A percentile compares a stretch with the other conserved stretches of the same genome.
These are phyloP conservation scores for Nepenthes mirabilis DNA, from an alignment of 148 eudicot genomes.

Conservation along the genomic window DNA sequence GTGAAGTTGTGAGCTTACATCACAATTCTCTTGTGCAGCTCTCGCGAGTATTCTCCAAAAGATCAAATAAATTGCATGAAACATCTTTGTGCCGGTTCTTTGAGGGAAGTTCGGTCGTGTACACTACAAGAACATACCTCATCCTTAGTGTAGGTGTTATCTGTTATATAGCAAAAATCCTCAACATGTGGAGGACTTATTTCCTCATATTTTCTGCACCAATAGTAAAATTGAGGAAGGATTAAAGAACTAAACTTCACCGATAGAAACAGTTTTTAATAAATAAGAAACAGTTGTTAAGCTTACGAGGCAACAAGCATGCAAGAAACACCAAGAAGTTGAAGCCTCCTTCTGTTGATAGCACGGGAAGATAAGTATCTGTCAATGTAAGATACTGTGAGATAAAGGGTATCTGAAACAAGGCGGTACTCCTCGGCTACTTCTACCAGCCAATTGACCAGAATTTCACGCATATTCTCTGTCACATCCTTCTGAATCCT, in stretches of 20 bases:
- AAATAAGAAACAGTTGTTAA: background rate
- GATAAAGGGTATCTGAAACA: no score
- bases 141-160: slow-evolving; percentile 35
- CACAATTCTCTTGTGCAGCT: slow-evolving; percentile 24
- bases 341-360: no score
- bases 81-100: background rate
- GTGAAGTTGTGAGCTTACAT: slow-evolving; percentile 12
- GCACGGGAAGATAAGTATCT: no score
- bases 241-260: background rate
- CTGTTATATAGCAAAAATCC: slow-evolving; percentile 50
- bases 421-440: no score
- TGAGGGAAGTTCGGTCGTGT: no score
- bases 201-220: slow-evolving; percentile 50
- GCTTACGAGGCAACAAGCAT: slow-evolving; percentile 61
- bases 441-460: no score
- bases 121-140: slow-evolving; percentile 22
- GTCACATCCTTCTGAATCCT: no score
- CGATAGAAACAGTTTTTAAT: background rate
- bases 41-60: slow-evolving; percentile 25
- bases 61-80: background rate
- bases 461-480: no score
- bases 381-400: no score
- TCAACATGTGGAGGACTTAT: slow-evolving; percentile 45
- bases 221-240: background rate
- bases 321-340: slow-evolving; percentile 9